Evolutionary conservation across 2,329 filamentous ascomycete genomes (phyloP), one percentile per base, ranked within the genome.

Genomic region (Curvularia sp.): DNA sequence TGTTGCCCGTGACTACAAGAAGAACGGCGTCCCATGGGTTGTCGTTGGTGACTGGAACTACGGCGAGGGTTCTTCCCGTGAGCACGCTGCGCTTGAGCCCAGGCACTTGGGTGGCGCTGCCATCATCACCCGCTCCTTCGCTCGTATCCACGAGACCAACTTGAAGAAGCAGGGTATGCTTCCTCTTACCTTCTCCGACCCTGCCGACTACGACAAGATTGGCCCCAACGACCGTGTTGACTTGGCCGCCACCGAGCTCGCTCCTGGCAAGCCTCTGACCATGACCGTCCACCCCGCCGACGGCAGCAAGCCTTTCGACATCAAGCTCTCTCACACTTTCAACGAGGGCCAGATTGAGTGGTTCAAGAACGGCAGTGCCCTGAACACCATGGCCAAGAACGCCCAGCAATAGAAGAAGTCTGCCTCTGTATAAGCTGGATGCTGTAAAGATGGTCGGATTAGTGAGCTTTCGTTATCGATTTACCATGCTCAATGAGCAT

Each of bases 141-240:
- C 95, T 75, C 95, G 95, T 90, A 99, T 99, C 77, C 95, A 99
- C 87, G 95, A 99, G 87, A 99, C 95, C 85, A 99, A 99, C 88
- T 83, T 99, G 85, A 99, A 99, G 92, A 99, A 99, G 90, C 95
- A 99, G 88, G 95, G 95, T 83, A 97, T 99, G 94, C 91, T 99
- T 83, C 95, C 95, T 75, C 87, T 99, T 67, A 98, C 93, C 73
- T 99, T 99, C 84, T 82, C 88, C 58, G 89, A 98, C 78, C 94
- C 94, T 57, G 94, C 90, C 78, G 95, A 99, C 81, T 99, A 99
- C 81, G 95, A 99, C 80, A 96, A 92, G 87, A 93, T 99, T 80
- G 88, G 90, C 78, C 91, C 93, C 68, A 89, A 95, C 62, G 95
- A 97, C 85, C 93, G 89, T 83, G 88, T 98, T 70, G 93, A 97